A percentile compares a stretch with the other conserved stretches of the same genome.
These are phyloP conservation scores for Puccinia triticina DNA, from an alignment of 1,284 basidiomycete species.

Conservation along the genomic window DNA sequence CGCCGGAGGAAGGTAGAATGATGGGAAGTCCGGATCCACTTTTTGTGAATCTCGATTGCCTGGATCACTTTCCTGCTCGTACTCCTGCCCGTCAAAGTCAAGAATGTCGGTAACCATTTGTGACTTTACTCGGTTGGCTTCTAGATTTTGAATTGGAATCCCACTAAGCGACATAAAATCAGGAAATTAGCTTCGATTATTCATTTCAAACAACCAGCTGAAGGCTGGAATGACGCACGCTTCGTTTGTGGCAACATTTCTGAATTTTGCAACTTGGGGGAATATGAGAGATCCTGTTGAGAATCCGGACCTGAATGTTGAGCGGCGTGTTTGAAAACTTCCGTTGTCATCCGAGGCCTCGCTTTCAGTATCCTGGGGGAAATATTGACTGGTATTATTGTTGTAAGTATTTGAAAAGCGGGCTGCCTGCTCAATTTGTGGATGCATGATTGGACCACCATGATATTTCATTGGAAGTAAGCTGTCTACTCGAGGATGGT, in stretches of 20 bases:
- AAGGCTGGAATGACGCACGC: constrained; percentile 4
- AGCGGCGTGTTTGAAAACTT: constrained; percentile 9
- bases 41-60: neutral
- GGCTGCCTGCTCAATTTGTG: neutral
- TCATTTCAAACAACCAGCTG: neutral
- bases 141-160: constrained; percentile 36
- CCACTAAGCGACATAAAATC: constrained; percentile 3
- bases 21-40: constrained; percentile 16
- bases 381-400: neutral
- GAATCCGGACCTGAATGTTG: neutral
- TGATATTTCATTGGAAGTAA: neutral
- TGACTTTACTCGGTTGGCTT: constrained; percentile 35
- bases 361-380: neutral
- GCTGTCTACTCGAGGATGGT: constrained; percentile 23
- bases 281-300: constrained; percentile 29
- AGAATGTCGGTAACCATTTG: neutral
- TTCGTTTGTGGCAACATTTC: constrained; percentile 23
- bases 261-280: constrained; percentile 39
- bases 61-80: constrained; percentile 11
- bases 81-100: neutral
- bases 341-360: neutral
- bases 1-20: constrained; percentile 35
- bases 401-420: constrained; percentile 7
- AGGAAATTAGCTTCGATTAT: constrained; percentile 1
- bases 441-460: neutral